Conservation (phyloP, 2,329 filamentous ascomycete genomes). For the Trichoderma sp. region DNA sequence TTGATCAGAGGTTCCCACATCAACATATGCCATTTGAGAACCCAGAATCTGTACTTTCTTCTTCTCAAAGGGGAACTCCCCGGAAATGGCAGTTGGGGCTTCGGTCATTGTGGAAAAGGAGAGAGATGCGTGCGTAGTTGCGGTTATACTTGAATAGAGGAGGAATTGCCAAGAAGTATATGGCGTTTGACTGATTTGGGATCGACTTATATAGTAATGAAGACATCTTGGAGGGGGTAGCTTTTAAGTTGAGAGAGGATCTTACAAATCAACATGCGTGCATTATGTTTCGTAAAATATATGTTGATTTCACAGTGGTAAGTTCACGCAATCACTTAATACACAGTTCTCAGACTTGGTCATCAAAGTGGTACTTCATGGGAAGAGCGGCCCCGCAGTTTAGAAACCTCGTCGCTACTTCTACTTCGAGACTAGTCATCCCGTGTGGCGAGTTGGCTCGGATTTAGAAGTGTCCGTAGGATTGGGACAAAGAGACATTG, state of each 20-base stretch:
- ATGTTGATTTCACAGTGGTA: neutral
- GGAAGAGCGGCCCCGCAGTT: neutral
- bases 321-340: neutral
- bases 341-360: neutral
- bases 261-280: neutral
- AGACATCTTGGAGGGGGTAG: neutral
- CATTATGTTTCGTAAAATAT: neutral
- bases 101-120: neutral
- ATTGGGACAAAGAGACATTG: neutral
- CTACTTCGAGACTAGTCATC: neutral
- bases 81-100: neutral
- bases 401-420: neutral
- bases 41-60: neutral
- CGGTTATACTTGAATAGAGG: neutral
- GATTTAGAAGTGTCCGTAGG: neutral
- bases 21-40: neutral
- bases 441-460: neutral
- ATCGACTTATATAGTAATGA: neutral
- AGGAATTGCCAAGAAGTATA: neutral
- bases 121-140: neutral
- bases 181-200: neutral
- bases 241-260: rapidly evolving
- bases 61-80: neutral
- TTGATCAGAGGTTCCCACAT: neutral
- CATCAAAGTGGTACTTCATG: neutral